Evolutionary conservation across 257 asterid genomes (phyloP), one percentile per base, ranked within the genome.

Genomic region (Solanum pimpinellifolium): DNA sequence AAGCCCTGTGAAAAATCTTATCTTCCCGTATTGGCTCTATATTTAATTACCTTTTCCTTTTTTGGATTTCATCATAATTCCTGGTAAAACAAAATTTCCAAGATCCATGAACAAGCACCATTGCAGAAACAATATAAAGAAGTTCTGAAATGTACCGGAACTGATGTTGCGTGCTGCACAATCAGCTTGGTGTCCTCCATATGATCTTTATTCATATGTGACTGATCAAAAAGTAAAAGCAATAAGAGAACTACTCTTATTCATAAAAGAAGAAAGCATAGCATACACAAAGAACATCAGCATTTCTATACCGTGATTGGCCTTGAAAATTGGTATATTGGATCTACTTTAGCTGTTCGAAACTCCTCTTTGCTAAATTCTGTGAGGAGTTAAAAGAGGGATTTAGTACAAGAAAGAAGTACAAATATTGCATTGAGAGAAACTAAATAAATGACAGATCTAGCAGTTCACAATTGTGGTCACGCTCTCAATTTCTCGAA

Each of bases 171-270:
- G 86, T 94, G 95, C 90, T 92, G 95, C 89, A 97, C 99, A 35
- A 97, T 96, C 86, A 90, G 93, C 92, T 92, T 97, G 83, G 99
- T 96, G 73, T 96, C 99, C 85, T 95, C 99, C 29, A 89, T 84
- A 86, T 97, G 99, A 90, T 97, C 99, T 92, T 94, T 92, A 90
- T 97, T 97, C 99, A 97, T 97, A 93, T 97, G 99, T 74, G 98
- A 95, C 99, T 97, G 93, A 77, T 81, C 78, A 60, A 59, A 47
- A 86, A 87, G 47, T 82, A 46, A 86, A 86, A 68, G 87, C 72
- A 77, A 31, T 15, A n/a, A 20, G 60, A 31, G 73, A 14, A 73
- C 35, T 29, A 72, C 41, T 74, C 29, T 31, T 20, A 29, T 80
- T 29, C 56, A 80, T 16, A 29, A 47, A 41, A 47, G 68, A 80